Evolutionary conservation across 2,329 filamentous ascomycete species (phyloP).

Genomic region (Claviceps quebecensis): DNA sequence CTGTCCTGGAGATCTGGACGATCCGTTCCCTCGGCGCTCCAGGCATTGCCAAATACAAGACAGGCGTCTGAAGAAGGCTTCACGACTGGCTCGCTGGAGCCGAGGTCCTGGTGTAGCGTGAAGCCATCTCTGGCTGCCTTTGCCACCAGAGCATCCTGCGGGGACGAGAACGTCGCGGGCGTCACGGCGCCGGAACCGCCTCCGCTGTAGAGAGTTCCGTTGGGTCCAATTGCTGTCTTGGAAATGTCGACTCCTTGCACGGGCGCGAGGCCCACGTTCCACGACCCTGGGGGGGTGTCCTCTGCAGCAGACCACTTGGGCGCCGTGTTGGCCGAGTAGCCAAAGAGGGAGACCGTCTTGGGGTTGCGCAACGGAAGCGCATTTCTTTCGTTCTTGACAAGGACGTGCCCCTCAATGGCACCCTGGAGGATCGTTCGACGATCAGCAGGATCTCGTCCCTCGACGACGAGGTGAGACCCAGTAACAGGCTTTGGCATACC

Average conservation of each 20-base stretch:
- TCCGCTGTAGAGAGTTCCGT: slow-evolving; percentile 25
- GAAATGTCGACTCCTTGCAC: not conserved
- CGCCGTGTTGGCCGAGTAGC: slow-evolving; percentile 40
- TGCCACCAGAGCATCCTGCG: slow-evolving; percentile 38
- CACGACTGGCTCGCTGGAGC: slow-evolving; percentile 31
- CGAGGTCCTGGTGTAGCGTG: slow-evolving; percentile 44
- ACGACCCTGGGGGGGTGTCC: not conserved
- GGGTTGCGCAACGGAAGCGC: slow-evolving; percentile 39
- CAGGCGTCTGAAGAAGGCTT: slow-evolving; percentile 46
- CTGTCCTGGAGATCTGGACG: slow-evolving; percentile 50
- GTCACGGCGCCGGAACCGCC: slow-evolving; percentile 34
- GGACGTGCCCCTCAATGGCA: slow-evolving; percentile 47
- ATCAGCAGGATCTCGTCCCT: slow-evolving; percentile 35
- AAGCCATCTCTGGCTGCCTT: slow-evolving; percentile 41
- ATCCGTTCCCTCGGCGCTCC: slow-evolving; percentile 58
- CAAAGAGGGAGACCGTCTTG: slow-evolving; percentile 40
- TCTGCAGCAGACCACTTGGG: not conserved
- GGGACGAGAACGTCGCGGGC: slow-evolving; percentile 32
- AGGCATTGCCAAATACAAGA: slow-evolving; percentile 50
- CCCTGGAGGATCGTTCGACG: slow-evolving; percentile 32
- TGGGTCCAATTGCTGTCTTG: slow-evolving; percentile 22
- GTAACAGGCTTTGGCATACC: slow-evolving; percentile 36
- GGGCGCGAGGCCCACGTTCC: not conserved
- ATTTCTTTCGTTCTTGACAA: slow-evolving; percentile 45
- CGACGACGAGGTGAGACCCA: slow-evolving; percentile 34